Evolutionary conservation across 2,329 filamentous ascomycete genomes (phyloP).

Genomic region (Alternaria gaisen): DNA sequence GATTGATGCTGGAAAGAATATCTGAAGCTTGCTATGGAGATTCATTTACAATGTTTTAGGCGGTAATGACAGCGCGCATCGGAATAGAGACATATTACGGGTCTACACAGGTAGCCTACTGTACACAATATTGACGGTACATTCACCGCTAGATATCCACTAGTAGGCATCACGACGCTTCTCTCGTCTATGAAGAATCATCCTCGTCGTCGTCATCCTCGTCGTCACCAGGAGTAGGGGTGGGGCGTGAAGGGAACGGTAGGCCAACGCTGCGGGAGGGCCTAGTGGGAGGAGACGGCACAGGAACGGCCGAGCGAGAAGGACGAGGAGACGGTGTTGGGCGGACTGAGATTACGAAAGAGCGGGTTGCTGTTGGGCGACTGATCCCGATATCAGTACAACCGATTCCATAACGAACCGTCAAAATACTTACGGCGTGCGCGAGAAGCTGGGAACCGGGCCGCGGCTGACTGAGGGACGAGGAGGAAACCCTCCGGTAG

Average conservation of each 20-base stretch:
- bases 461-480: background rate
- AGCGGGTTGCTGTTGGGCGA: constrained; percentile 8
- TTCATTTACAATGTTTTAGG: background rate
- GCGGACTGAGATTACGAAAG: constrained; percentile 20
- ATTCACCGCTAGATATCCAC: background rate
- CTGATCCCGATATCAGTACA: background rate
- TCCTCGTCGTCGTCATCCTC: constrained; percentile 14
- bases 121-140: background rate
- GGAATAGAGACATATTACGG: background rate
- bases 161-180: background rate
- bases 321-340: constrained; percentile 3
- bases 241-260: constrained; percentile 15
- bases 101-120: background rate
- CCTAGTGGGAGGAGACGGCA: constrained; percentile 6
- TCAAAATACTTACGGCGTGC: background rate
- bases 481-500: constrained; percentile 1
- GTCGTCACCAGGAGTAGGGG: constrained; percentile 4
- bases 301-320: background rate
- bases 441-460: constrained; percentile 18
- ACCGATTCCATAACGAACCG: background rate
- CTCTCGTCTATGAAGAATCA: background rate
- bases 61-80: constrained; percentile 10
- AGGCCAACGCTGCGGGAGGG: constrained; percentile 5
- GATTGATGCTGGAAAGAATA: background rate
- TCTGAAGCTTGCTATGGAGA: background rate